phyloP scores from a whole-genome alignment of 768 basidiomycete genomes.

The Lyophyllum shimeji region DNA sequence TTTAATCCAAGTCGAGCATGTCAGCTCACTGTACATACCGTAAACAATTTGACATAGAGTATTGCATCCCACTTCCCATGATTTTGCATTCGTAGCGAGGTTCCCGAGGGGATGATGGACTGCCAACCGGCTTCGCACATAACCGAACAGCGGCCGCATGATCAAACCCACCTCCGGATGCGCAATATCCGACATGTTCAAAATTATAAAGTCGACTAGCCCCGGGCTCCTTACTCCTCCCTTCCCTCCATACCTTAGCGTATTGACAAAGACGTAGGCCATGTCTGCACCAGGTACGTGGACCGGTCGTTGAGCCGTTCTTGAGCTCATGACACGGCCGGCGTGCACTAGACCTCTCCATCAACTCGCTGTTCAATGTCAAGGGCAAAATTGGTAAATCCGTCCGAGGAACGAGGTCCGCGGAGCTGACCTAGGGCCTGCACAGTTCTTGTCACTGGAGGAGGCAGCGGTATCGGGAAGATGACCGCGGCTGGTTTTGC shows the following conservation, averaged over 20 bases:
- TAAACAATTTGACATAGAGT: neutral
- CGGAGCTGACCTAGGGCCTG: neutral
- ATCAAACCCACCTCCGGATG: neutral
- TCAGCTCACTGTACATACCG: neutral
- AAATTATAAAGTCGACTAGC: constrained; percentile 1
- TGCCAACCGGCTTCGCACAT: constrained; percentile 10
- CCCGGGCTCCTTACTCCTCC: neutral
- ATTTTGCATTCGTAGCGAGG: neutral
- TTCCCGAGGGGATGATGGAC: neutral
- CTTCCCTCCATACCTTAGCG: neutral
- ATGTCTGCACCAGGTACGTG: constrained; percentile 23
- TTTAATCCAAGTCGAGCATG: neutral
- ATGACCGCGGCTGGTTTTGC: constrained; percentile 84
- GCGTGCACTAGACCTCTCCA: constrained; percentile 44
- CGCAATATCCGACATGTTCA: constrained; percentile 9
- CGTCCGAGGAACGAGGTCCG: neutral
- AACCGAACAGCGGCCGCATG: constrained; percentile 17
- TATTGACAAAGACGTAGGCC: neutral
- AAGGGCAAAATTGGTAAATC: constrained; percentile 63
- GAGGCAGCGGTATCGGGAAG: constrained; percentile 80
- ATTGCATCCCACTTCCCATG: neutral
- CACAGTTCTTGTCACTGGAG: constrained; percentile 78
- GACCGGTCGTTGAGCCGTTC: neutral
- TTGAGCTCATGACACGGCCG: neutral
- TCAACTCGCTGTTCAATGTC: constrained; percentile 60